phyloP scores from a whole-genome alignment of 1,139 yeast genomes.

The Suhomyces chickasaworum region DNA sequence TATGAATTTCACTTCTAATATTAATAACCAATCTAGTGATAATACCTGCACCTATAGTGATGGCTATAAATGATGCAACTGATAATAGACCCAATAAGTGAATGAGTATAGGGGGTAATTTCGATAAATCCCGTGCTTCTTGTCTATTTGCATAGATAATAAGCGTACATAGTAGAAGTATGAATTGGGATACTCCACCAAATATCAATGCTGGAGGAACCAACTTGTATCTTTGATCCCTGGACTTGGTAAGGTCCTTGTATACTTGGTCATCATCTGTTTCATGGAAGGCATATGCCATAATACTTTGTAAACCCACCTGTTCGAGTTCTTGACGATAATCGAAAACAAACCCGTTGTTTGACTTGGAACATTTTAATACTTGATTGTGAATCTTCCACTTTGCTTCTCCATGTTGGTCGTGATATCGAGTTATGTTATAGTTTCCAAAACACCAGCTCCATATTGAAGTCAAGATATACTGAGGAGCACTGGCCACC shows the following conservation, averaged over 20 bases:
- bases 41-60: constrained; percentile 31
- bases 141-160: constrained; percentile 40
- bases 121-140: constrained; percentile 30
- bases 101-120: constrained; percentile 30
- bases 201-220: constrained; percentile 31
- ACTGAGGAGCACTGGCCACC: constrained; percentile 55
- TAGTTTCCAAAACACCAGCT: constrained; percentile 52
- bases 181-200: constrained; percentile 27
- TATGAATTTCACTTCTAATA: constrained; percentile 30
- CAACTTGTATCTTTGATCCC: constrained; percentile 23
- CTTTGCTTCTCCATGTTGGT: constrained; percentile 17
- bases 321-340: constrained; percentile 43
- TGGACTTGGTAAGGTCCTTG: constrained; percentile 18
- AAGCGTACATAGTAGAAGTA: constrained; percentile 32
- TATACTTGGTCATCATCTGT: constrained; percentile 24
- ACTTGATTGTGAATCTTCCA: constrained; percentile 22
- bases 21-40: constrained; percentile 28
- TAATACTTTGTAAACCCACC: constrained; percentile 45
- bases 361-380: constrained; percentile 22
- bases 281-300: constrained; percentile 46
- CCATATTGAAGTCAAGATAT: constrained; percentile 43
- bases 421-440: constrained; percentile 23
- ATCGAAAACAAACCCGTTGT: constrained; percentile 38
- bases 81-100: constrained; percentile 38
- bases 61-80: constrained; percentile 32